Evolutionary conservation across 345 rosid species (phyloP).

Genomic region (Rhizophora mangle): DNA sequence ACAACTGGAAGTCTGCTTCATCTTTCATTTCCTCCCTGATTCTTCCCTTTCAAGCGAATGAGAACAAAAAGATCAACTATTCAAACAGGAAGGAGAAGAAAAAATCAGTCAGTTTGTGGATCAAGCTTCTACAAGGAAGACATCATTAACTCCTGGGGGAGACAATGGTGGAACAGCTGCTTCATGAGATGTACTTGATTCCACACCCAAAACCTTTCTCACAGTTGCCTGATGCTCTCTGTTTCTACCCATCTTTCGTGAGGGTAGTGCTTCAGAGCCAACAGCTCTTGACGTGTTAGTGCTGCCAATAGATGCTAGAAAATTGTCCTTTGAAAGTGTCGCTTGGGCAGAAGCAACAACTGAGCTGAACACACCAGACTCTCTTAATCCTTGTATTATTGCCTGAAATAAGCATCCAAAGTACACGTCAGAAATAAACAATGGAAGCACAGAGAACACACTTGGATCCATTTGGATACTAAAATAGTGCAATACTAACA

Average conservation of each 20-base stretch:
- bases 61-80: constrained; percentile 7
- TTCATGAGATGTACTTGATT: constrained; percentile 3
- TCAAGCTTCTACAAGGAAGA: constrained; percentile 23
- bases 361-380: constrained; percentile 29
- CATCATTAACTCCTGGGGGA: constrained; percentile 40
- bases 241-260: constrained; percentile 9
- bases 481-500: background rate
- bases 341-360: constrained; percentile 26
- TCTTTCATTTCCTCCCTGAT: constrained; percentile 32
- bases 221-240: constrained; percentile 16
- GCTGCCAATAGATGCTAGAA: constrained; percentile 23
- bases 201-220: constrained; percentile 22
- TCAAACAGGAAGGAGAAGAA: constrained; percentile 26
- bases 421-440: background rate
- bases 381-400: constrained; percentile 27
- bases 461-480: too few species aligned
- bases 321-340: constrained; percentile 24
- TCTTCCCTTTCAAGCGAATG: constrained; percentile 28
- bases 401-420: constrained; percentile 15
- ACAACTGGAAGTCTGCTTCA: constrained; percentile 14
- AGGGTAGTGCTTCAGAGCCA: constrained; percentile 14
- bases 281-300: constrained; percentile 26
- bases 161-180: constrained; percentile 32
- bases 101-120: constrained; percentile 2
- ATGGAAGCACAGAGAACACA: background rate